Evolutionary conservation across 768 basidiomycete genomes (phyloP), one percentile per base, ranked within the genome.

Genomic region (Strobilomyces dryophilus): DNA sequence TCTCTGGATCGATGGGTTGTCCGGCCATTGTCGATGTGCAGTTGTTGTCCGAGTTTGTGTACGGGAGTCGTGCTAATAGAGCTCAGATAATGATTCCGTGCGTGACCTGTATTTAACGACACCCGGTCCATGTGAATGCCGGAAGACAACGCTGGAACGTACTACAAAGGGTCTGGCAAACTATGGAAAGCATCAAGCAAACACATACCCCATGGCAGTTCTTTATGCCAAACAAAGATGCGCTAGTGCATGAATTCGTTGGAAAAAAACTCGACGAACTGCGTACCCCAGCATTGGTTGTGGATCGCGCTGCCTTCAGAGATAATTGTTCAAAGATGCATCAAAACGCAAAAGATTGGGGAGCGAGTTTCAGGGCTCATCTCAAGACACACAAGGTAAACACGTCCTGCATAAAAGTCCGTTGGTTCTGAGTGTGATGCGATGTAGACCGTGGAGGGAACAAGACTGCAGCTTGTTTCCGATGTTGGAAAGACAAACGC

Each of bases 381-480:
- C 77, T 94, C 48, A 95, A 94, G 71, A 88, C 87, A 0, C 87
- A 90, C 66, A 90, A 90, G 77, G 87, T 84, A 64, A 24, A 26
- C 62, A 35, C 34, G 14, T 46, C n/a, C 11, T 14, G n/a, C 21
- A 32, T 26, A 32, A 32, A 24, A 21, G 56, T 47, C 15, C 24
- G 24, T 29, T 29, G 29, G 12, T 32, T 42, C 59, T 47, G 44
- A 60, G 29, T 29, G 55, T 41, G 43, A 51, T 56, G 26, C 35
- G 37, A 52, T 57, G 20, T 42, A 89, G 88, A 92, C 90, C 1
- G 71, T 74, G 9, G 90, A 93, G 66, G 92, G 91, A 21, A 80
- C 84, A 10, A 74, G 74, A 56, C 67, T 92, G 21, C 90, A 92
- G 62, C 75, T 92, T 3, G 62, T 74, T 43, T 83, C 87, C 7